Evolutionary conservation across 2,329 filamentous ascomycete species (phyloP).

Genomic region (Lachnellula arida): DNA sequence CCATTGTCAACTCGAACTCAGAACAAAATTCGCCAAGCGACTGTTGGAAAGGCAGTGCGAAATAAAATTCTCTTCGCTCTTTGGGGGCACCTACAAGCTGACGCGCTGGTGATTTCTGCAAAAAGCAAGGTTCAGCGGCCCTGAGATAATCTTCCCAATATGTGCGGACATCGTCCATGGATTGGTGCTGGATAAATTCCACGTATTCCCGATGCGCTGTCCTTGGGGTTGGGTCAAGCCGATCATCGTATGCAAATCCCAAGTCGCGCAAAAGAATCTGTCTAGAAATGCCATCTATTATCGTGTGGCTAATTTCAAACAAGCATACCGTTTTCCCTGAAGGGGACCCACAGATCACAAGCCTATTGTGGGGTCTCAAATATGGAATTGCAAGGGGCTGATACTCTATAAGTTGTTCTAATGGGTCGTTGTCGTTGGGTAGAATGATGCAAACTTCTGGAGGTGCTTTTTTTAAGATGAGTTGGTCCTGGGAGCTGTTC

Average conservation of each 20-base stretch:
- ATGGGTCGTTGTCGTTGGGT: not conserved
- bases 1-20: slow-evolving; percentile 23
- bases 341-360: not conserved
- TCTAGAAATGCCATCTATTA: not conserved
- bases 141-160: not conserved
- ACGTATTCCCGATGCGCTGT: not conserved
- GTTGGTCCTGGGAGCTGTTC: slow-evolving; percentile 18
- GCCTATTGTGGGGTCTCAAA: not conserved
- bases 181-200: not conserved
- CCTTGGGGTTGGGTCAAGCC: not conserved
- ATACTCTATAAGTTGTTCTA: not conserved
- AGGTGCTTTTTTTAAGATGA: slow-evolving; percentile 19
- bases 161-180: not conserved
- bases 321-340: not conserved
- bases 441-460: not conserved
- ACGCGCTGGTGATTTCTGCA: not conserved
- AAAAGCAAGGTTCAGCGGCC: not conserved
- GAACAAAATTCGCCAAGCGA: not conserved
- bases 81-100: not conserved
- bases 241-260: not conserved
- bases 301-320: not conserved
- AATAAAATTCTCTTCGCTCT: not conserved
- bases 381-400: not conserved
- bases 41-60: slow-evolving; percentile 2
- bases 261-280: not conserved